Evolutionary conservation across 768 basidiomycete species (phyloP).

Genomic region (Cyclocybe cylindracea): DNA sequence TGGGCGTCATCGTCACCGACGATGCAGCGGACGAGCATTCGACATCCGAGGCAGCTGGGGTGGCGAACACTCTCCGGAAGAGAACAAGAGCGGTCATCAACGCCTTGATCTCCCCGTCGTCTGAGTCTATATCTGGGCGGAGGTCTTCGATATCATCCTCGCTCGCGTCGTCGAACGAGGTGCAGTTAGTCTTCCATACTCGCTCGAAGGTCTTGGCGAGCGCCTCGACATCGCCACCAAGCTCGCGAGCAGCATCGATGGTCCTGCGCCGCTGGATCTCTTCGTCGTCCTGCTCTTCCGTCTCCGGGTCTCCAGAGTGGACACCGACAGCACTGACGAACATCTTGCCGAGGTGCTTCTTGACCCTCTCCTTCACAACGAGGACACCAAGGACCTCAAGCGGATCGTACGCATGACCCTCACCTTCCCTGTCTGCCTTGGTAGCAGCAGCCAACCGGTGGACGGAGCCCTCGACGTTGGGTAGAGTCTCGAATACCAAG

Average conservation of each 20-base stretch:
- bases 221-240: constrained; percentile 58
- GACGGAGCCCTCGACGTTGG: constrained; percentile 52
- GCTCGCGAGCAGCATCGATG: constrained; percentile 58
- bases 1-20: constrained; percentile 13
- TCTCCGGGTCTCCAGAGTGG: constrained; percentile 28
- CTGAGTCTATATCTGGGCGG: constrained; percentile 1
- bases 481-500: constrained; percentile 52
- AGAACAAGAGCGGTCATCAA: constrained; percentile 62
- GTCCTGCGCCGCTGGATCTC: constrained; percentile 47
- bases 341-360: constrained; percentile 49
- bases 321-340: constrained; percentile 47
- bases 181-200: constrained; percentile 42
- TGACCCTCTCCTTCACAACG: constrained; percentile 53
- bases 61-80: constrained; percentile 60
- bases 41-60: constrained; percentile 3
- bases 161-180: constrained; percentile 22
- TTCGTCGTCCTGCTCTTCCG: constrained; percentile 31
- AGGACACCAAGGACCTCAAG: constrained; percentile 51
- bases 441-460: constrained; percentile 19
- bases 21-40: not conserved
- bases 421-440: constrained; percentile 12
- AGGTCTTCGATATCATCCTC: constrained; percentile 27
- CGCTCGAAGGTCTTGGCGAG: constrained; percentile 60
- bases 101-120: constrained; percentile 47
- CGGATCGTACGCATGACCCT: constrained; percentile 31